A percentile compares a stretch with the other conserved stretches of the same genome.
phyloP scores from a whole-genome alignment of 2,329 filamentous ascomycete genomes.

The Scolecobasidium constrictum region DNA sequence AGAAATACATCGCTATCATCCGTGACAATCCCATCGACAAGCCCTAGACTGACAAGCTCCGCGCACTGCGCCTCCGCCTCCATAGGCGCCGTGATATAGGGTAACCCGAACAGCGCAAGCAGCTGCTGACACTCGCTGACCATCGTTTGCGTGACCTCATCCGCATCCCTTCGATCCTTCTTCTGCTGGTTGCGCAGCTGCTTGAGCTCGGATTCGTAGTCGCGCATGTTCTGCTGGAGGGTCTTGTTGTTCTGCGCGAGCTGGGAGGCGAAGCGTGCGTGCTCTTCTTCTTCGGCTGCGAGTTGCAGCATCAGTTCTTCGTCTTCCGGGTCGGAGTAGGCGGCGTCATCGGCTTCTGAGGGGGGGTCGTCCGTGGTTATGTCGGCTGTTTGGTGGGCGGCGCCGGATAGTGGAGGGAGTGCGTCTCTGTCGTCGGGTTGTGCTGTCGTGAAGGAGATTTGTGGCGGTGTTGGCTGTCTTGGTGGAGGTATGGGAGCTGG shows the following conservation, averaged over 20 bases:
- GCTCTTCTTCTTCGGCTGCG: slow-evolving; percentile 83
- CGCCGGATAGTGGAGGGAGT: background rate
- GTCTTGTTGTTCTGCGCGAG: slow-evolving; percentile 61
- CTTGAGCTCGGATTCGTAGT: slow-evolving; percentile 81
- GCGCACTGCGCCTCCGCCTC: slow-evolving; percentile 98
- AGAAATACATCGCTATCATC: slow-evolving; percentile 96
- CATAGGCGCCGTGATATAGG: slow-evolving; percentile 96
- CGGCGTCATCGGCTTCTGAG: slow-evolving; percentile 11
- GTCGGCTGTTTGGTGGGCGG: background rate
- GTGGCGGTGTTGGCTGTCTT: background rate
- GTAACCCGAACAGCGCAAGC: slow-evolving; percentile 80
- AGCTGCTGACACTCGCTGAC: slow-evolving; percentile 89
- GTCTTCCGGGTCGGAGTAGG: slow-evolving; percentile 74
- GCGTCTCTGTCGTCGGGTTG: background rate
- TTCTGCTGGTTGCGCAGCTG: slow-evolving; percentile 88
- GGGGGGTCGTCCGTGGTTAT: background rate
- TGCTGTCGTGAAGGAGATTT: background rate
- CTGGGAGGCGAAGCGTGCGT: slow-evolving; percentile 81
- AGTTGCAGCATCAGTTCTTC: slow-evolving; percentile 80
- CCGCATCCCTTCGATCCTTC: slow-evolving; percentile 88
- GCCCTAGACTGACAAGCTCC: slow-evolving; percentile 70
- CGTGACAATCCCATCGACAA: slow-evolving; percentile 95
- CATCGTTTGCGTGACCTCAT: slow-evolving; percentile 96
- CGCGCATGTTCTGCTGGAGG: slow-evolving; percentile 55
- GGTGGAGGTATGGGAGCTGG: background rate